Evolutionary conservation across 331 rosid species (phyloP), one percentile per base, ranked within the genome.

Genomic region (Erythrophleum ivorense): DNA sequence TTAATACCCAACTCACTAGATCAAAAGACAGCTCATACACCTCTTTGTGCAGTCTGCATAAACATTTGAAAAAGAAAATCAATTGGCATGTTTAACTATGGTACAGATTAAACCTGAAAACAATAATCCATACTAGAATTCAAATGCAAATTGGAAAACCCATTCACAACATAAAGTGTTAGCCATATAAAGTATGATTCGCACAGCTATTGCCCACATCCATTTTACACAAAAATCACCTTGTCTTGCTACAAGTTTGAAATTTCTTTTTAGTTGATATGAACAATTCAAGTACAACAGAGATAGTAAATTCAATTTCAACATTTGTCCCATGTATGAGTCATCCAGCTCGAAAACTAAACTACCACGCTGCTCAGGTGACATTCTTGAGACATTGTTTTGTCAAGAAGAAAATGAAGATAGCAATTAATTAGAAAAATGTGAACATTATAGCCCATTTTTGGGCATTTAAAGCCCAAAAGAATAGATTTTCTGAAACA

Each of bases 401-500:
- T 12, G 57, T 82, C 46, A 31, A 41, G 58, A 2, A 57, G 70
- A 80, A 62, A 82, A 48, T n/a, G 49, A 34, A 31, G 85, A 66
- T 29, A 45, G 3, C 16, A 74, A 53, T 7, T 9, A 68, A 75
- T 24, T 71, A 2, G 62, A 71, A 60, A 24, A 58, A 52, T 69
- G 52, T 38, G n/a, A 81, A 59, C 71, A 40, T 74, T 8, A 73
- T 8, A 73, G 72, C 60, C 33, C 34, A 75, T 78, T 68, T 43
- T 2, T 6, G 33, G 70, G 38, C 70, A 76, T 34, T 55, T 43
- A 43, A 80, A 65, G 64, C 55, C 70, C 33, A 77, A 67, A 66
- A 77, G 73, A 80, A 24, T 24, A 24, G 29, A 24, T 24, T 24
- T 24, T 24, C 29, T 24, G 29, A 24, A 24, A 24, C 29, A 24